A percentile compares a stretch with the other conserved stretches of the same genome.
Conservation (phyloP, 176 grass and related monocot genomes). For the Aegilops bicornis region DNA sequence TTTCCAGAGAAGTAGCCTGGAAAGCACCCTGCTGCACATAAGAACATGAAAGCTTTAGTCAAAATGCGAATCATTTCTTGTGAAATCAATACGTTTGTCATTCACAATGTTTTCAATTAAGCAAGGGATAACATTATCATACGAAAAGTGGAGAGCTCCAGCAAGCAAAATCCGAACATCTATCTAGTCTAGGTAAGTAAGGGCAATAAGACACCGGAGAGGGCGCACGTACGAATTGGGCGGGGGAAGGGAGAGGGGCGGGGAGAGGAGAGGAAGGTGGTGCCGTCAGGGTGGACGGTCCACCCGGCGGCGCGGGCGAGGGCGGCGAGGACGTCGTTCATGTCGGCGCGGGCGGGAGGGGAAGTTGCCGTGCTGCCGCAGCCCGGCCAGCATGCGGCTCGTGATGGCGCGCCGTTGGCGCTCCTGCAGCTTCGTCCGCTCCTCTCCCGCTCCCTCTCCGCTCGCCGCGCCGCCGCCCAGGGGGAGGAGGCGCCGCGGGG, state of each 20-base stretch:
- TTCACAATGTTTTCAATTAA: not conserved
- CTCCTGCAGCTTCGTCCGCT: conserved; percentile 91
- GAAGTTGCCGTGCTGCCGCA: conserved; percentile 91
- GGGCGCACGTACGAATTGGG: conserved; percentile 50
- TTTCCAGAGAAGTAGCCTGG: conserved; percentile 49
- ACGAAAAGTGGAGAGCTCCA: not conserved
- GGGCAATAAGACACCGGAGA: not conserved
- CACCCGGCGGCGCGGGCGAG: conserved; percentile 88
- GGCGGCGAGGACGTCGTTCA: conserved; percentile 97
- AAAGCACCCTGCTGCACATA: conserved; percentile 48
- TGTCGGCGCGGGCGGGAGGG: conserved; percentile 83
- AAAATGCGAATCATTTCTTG: not conserved
- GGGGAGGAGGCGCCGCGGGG: not conserved
- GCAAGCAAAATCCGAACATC: not conserved
- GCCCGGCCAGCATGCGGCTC: conserved; percentile 90
- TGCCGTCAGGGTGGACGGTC: conserved; percentile 79
- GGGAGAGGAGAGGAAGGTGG: conserved; percentile 59
- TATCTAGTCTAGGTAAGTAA: not conserved
- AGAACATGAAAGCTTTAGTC: too few relatives aligned
- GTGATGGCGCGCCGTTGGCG: conserved; percentile 90
- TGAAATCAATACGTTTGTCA: not conserved
- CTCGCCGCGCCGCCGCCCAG: conserved; percentile 40
- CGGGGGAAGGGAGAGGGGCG: not conserved
- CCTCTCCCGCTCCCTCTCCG: conserved; percentile 86
- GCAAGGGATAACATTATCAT: not conserved